Evolutionary conservation across 2,329 filamentous ascomycete genomes (phyloP).

Genomic region (Fusarium graminum): DNA sequence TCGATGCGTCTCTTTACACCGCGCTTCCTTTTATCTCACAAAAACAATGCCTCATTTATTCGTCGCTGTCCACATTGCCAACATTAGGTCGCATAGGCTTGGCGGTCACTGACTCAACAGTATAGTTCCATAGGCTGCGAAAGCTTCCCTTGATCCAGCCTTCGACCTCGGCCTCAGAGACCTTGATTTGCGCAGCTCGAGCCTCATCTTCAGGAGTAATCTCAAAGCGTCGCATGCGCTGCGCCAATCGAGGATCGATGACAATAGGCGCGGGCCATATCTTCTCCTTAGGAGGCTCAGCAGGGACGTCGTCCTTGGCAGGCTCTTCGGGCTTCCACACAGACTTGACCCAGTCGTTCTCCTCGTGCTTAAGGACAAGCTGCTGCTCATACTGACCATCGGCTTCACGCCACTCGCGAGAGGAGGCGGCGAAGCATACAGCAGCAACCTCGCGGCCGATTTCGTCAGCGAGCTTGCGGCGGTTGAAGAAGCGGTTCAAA

Average conservation of each 20-base stretch:
- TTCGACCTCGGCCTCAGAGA: conserved; percentile 77
- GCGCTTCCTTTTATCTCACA: conserved; percentile 5
- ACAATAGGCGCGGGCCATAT: conserved; percentile 83
- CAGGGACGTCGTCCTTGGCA: conserved; percentile 57
- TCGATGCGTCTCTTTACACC: conserved; percentile 1
- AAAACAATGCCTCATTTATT: conserved; percentile 28
- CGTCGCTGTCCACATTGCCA: conserved; percentile 57
- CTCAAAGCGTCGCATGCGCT: conserved; percentile 84
- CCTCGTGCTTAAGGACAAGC: conserved; percentile 75
- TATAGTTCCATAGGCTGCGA: conserved; percentile 67
- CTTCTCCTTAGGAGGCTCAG: conserved; percentile 68
- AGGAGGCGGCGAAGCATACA: conserved; percentile 76
- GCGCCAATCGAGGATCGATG: conserved; percentile 79
- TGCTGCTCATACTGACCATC: conserved; percentile 59
- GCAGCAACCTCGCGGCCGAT: conserved; percentile 90
- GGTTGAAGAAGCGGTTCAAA: conserved; percentile 88
- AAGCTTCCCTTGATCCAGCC: conserved; percentile 75
- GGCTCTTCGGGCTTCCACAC: conserved; percentile 69
- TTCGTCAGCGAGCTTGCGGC: conserved; percentile 84
- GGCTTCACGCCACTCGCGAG: conserved; percentile 64
- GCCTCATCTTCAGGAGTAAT: conserved; percentile 77
- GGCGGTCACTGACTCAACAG: conserved; percentile 55
- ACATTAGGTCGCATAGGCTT: conserved; percentile 59
- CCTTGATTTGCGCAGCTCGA: conserved; percentile 70
- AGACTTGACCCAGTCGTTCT: conserved; percentile 87